Conservation (phyloP, 306 rosid species). For the Luffa aegyptiaca region DNA sequence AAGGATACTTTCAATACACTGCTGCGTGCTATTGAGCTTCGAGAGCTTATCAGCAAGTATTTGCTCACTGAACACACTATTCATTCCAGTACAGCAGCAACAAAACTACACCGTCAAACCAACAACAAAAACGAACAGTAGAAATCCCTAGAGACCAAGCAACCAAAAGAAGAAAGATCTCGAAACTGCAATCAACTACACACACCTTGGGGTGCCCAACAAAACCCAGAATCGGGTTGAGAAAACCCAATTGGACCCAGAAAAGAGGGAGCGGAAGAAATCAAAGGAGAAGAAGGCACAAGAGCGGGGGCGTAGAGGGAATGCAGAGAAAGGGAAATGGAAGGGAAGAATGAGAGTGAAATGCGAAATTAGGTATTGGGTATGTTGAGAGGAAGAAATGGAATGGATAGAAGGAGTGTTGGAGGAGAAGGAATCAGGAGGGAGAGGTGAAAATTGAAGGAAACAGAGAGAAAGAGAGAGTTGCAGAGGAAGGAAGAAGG, state of each 20-base stretch:
- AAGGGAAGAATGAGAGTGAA: background rate
- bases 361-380: background rate
- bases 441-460: background rate
- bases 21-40: constrained; percentile 85
- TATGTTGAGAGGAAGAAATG: background rate
- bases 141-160: background rate
- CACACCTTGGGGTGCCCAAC: background rate
- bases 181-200: background rate
- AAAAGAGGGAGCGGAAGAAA: background rate
- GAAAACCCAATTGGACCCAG: background rate
- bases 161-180: background rate
- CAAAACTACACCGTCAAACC: background rate
- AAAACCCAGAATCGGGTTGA: background rate
- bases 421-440: background rate
- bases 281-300: background rate
- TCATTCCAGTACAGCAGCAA: constrained; percentile 37
- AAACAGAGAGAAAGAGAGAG: background rate
- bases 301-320: too few species aligned
- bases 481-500: background rate
- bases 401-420: background rate
- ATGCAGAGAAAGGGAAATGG: background rate
- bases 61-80: constrained; percentile 65
- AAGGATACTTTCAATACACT: constrained; percentile 83
- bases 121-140: background rate
- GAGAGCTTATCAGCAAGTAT: constrained; percentile 79